Conservation (phyloP, 768 basidiomycete species). For the Antrodiella citrinella region DNA sequence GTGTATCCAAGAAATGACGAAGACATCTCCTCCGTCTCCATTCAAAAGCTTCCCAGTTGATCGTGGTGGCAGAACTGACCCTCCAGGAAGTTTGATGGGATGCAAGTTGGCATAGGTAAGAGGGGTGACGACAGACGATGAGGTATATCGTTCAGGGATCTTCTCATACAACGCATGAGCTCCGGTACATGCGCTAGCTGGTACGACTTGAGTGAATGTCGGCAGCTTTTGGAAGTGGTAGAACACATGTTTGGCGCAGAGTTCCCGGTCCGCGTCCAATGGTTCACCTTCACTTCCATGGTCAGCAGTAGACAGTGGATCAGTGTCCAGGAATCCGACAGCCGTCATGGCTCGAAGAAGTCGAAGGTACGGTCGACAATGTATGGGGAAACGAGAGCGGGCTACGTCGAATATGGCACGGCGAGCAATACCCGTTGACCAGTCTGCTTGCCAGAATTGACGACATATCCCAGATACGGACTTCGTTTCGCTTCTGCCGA, state of each 20-base stretch:
- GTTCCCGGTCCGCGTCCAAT: constrained; percentile 40
- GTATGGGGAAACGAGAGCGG: constrained; percentile 76
- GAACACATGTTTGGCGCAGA: constrained; percentile 64
- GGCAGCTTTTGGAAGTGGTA: constrained; percentile 67
- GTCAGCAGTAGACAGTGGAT: constrained; percentile 50
- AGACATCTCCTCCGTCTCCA: constrained; percentile 57
- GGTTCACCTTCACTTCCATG: constrained; percentile 31
- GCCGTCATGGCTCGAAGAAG: constrained; percentile 75
- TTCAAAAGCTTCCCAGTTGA: constrained; percentile 67
- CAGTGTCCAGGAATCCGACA: constrained; percentile 68
- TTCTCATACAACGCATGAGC: constrained; percentile 67
- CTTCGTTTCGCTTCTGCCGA: constrained; percentile 60
- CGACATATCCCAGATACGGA: constrained; percentile 63
- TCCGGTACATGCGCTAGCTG: constrained; percentile 52
- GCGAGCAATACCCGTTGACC: constrained; percentile 56
- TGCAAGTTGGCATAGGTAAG: constrained; percentile 57
- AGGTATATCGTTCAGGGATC: constrained; percentile 51
- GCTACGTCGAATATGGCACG: constrained; percentile 79
- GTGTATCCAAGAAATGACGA: constrained; percentile 75
- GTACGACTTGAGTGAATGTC: constrained; percentile 69
- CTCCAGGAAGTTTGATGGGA: constrained; percentile 69
- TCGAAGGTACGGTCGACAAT: constrained; percentile 58
- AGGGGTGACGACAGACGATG: constrained; percentile 37
- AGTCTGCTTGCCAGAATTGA: constrained; percentile 81
- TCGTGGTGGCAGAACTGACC: constrained; percentile 57